These are phyloP conservation scores for Coprinopsis sp. DNA, from an alignment of 768 basidiomycete species.

Conservation along the genomic window DNA sequence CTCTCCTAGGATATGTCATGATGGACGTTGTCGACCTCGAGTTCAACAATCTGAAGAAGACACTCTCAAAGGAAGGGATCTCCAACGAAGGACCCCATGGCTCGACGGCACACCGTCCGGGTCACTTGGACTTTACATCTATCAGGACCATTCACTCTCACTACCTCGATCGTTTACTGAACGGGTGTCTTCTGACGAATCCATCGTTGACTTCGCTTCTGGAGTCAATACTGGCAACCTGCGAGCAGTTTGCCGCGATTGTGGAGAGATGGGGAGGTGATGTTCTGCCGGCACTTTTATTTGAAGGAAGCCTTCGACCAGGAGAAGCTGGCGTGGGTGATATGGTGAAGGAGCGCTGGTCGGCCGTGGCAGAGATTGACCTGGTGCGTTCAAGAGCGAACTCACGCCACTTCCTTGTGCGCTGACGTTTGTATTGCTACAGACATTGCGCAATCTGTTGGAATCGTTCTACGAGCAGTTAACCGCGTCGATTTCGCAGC, in stretches of 20 bases:
- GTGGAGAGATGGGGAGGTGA: slow-evolving; percentile 93
- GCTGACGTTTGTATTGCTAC: slow-evolving; percentile 1
- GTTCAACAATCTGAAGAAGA: slow-evolving; percentile 63
- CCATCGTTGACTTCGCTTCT: slow-evolving; percentile 55
- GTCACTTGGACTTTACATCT: slow-evolving; percentile 76
- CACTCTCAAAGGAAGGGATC: slow-evolving; percentile 37
- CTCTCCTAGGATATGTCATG: slow-evolving; percentile 80
- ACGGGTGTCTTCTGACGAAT: slow-evolving; percentile 76
- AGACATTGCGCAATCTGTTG: slow-evolving; percentile 66
- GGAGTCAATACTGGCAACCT: slow-evolving; percentile 72
- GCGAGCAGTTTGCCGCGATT: slow-evolving; percentile 82
- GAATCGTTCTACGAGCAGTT: slow-evolving; percentile 80
- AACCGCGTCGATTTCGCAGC: slow-evolving; percentile 70
- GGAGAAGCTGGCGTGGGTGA: slow-evolving; percentile 59
- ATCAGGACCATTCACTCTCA: slow-evolving; percentile 76
- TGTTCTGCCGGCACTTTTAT: slow-evolving; percentile 76
- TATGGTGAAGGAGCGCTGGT: slow-evolving; percentile 67
- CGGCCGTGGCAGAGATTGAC: slow-evolving; percentile 69
- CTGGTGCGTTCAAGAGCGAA: slow-evolving; percentile 45
- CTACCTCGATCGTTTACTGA: slow-evolving; percentile 74
- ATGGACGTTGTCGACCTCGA: slow-evolving; percentile 87
- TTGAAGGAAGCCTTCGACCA: slow-evolving; percentile 69
- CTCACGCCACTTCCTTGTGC: not conserved
- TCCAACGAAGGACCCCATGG: slow-evolving; percentile 5
- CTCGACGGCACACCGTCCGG: slow-evolving; percentile 23